phyloP scores from a whole-genome alignment of 495 filamentous ascomycete genomes.

The Parmelia sp. region DNA sequence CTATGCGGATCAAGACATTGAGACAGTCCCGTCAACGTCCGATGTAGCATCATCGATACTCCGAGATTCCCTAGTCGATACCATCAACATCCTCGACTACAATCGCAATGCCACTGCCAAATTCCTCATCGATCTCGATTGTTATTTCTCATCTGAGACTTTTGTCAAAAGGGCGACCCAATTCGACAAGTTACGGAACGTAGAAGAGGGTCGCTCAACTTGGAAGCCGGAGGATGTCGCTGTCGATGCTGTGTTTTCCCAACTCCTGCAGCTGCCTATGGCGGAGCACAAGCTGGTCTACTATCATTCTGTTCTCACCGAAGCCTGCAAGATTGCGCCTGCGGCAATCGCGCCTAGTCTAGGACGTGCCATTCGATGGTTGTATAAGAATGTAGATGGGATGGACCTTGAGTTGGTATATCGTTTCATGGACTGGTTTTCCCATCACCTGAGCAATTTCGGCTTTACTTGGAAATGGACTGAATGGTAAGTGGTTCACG shows the following conservation, averaged over 20 bases:
- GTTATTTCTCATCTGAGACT: slow-evolving; percentile 78
- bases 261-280: slow-evolving; percentile 78
- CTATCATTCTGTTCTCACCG: slow-evolving; percentile 90
- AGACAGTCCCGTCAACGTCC: slow-evolving; percentile 75
- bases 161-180: slow-evolving; percentile 90
- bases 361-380: slow-evolving; percentile 84
- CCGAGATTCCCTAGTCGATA: slow-evolving; percentile 82
- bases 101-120: slow-evolving; percentile 83
- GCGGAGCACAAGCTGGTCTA: slow-evolving; percentile 94
- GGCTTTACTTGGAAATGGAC: slow-evolving; percentile 99
- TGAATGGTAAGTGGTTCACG: slow-evolving; percentile 62
- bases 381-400: slow-evolving; percentile 70
- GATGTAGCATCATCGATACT: slow-evolving; percentile 74
- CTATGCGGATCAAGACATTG: slow-evolving; percentile 79
- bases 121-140: slow-evolving; percentile 88
- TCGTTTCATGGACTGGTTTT: slow-evolving; percentile 95
- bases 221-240: slow-evolving; percentile 99
- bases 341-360: slow-evolving; percentile 93
- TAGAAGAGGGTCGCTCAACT: slow-evolving; percentile 56
- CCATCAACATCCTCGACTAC: slow-evolving; percentile 88
- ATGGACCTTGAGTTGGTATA: slow-evolving; percentile 83
- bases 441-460: slow-evolving; percentile 97
- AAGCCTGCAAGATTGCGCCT: slow-evolving; percentile 90
- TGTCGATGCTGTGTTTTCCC: slow-evolving; percentile 94
- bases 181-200: slow-evolving; percentile 79